These are phyloP conservation scores for Ceratobasidium sp. DNA, from an alignment of 1,284 basidiomycete species.

Conservation along the genomic window DNA sequence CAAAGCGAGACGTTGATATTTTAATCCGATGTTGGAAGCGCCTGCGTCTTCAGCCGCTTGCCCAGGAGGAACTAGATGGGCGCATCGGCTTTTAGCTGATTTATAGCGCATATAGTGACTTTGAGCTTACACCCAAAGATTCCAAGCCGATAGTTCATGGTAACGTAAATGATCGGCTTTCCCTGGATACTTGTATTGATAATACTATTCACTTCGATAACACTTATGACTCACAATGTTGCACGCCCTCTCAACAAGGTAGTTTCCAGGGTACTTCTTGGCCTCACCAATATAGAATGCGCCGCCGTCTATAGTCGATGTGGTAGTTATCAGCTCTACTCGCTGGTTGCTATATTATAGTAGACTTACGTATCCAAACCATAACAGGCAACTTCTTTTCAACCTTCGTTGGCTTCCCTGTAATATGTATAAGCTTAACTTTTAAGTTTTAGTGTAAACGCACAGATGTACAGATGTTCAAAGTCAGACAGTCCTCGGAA, in stretches of 20 bases:
- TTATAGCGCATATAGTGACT: background rate
- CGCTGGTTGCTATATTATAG: background rate
- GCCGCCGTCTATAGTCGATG: conserved; percentile 12
- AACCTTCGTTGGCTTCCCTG: conserved; percentile 42
- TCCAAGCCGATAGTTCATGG: conserved; percentile 55
- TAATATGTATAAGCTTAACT: background rate
- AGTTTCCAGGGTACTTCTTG: conserved; percentile 14
- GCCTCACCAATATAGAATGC: conserved; percentile 12
- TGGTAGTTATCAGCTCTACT: background rate
- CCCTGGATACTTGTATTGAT: conserved; percentile 13
- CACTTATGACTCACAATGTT: background rate
- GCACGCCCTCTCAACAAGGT: background rate
- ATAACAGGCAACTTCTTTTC: conserved; percentile 39
- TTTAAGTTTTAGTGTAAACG: conserved; percentile 39
- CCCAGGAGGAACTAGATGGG: conserved; percentile 53
- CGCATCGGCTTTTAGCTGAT: conserved; percentile 19
- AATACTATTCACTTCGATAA: background rate
- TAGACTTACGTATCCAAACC: conserved; percentile 45
- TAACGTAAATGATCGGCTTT: conserved; percentile 54
- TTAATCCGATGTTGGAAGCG: conserved; percentile 56
- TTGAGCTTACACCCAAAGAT: conserved; percentile 31
- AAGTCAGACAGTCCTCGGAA: conserved; percentile 45
- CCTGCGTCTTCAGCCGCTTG: conserved; percentile 51
- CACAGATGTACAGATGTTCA: conserved; percentile 42
- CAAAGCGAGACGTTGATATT: conserved; percentile 62